Base-by-base conservation (phyloP, 345 rosid genomes). In the Melaleuca quinquenervia region DNA sequence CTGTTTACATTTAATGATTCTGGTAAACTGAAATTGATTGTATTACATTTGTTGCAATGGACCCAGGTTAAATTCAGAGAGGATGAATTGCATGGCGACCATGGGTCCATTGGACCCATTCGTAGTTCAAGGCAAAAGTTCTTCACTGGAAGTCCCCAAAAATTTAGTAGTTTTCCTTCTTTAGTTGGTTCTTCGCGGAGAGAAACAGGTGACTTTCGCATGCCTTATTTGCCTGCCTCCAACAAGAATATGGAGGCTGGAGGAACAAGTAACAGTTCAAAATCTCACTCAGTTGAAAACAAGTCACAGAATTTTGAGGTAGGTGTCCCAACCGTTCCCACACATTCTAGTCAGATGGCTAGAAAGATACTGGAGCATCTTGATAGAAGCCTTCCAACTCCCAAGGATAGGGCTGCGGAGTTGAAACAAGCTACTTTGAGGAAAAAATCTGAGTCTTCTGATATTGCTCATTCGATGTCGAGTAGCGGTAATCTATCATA, bases 291-390 rank as follows among this genome's bases (percentile, higher is more conserved):
- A 85, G 56, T 84, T 10, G 89, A 91, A 11, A 86, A 87, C 51
- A 93, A 89, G 86, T 86, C 89, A 26, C 85, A 87, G 84, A 90
- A 84, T 84, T 87, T 90, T 82, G 94, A 92, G 84, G 88, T 85
- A 84, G 88, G 91, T 87, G 89, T 87, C 84, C 92, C 93, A 32
- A 88, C 90, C 62, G 96, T 91, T 88, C 99, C 93, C 84, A 75
- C 93, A 44, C 96, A 96, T 89, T 94, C 99, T 85, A 94, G 94
- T 89, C 96, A 92, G 94, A 86, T 89, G 74, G 98, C 98, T 86
- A 90, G 91, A 87, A 95, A 90, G 87, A 97, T 97, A 90, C 70
- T 95, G 91, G 98, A 94, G 83, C 93, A 91, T 85, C 95, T 97
- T 85, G 96, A 95, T 52, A 92, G 98, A 88, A 93, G 90, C 85